These are phyloP conservation scores for Penicillium sp. DNA, from an alignment of 2,329 filamentous ascomycete genomes.

Conservation along the genomic window DNA sequence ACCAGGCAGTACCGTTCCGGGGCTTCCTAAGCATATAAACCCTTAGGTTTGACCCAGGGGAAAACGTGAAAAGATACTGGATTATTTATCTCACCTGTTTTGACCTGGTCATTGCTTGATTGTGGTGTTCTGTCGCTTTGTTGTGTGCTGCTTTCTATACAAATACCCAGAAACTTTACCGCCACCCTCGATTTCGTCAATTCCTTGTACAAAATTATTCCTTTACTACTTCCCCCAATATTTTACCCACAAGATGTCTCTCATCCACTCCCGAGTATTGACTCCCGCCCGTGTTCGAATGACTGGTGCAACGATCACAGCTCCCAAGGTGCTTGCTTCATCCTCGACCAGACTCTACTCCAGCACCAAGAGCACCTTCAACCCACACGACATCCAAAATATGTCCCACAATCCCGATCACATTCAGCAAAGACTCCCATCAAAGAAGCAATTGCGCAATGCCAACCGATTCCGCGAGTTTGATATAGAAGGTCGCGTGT, in stretches of 20 bases:
- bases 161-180: not conserved
- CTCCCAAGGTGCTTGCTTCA: constrained; percentile 6
- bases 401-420: constrained; percentile 25
- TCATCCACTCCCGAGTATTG: constrained; percentile 10
- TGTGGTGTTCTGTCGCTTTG: not conserved
- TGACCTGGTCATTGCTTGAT: not conserved
- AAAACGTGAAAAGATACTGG: not conserved
- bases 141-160: not conserved
- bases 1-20: constrained; percentile 18
- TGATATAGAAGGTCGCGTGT: constrained; percentile 44
- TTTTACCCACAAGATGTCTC: constrained; percentile 13
- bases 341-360: constrained; percentile 23
- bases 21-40: constrained; percentile 26
- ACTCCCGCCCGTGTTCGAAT: constrained; percentile 15
- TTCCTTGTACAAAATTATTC: not conserved
- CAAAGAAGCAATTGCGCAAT: constrained; percentile 23
- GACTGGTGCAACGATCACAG: constrained; percentile 3
- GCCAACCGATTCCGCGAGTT: constrained; percentile 45
- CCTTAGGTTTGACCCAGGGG: constrained; percentile 2
- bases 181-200: not conserved
- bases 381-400: constrained; percentile 17
- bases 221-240: not conserved
- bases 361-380: constrained; percentile 18
- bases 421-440: constrained; percentile 35
- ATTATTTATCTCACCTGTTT: not conserved